Base-by-base conservation (phyloP, 78 protist species). In the Dictyostelium firmibasis region DNA sequence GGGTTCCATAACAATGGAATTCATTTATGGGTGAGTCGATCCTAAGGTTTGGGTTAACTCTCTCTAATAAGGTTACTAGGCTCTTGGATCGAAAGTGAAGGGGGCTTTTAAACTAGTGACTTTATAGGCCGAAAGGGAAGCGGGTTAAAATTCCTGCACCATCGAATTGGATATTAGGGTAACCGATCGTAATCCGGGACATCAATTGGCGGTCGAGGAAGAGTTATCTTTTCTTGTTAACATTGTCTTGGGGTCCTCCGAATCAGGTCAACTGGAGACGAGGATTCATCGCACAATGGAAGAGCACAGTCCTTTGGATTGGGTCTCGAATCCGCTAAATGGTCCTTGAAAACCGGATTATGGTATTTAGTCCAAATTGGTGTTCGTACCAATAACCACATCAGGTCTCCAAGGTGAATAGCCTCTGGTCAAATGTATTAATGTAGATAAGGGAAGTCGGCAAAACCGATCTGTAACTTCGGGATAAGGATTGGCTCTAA, bases 371-470 rank as follows among this genome's bases (percentile, higher is more conserved):
- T 60, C 81, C 43, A 57, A 23, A 25, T 72, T 50, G 60, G 60
- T 50, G 60, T 50, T 50, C 60, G 60, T 97, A 95, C 98, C 79
- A 86, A 96, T 96, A 91, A 96, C 98, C 98, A 97, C 98, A 96
- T 62, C 98, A 97, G 98, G 98, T 97, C 96, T 95, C 98, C 97
- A 94, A 97, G 98, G 98, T 97, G 92, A 97, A 84, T 64, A 97
- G 98, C 98, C 98, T 97, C 98, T 97, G 89, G 97, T 85, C 85
- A 81, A 81, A 95, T 96, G 96, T 97, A 95, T 78, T 78, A 97
- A 97, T 93, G 98, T 95, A 97, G 97, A 92, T 95, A 96, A 97
- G 98, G 98, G 98, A 97, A 97, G 97, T 97, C 98, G 98, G 98
- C 98, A 97, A 97, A 95, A 83, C 97, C 88, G 98, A 86, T 96